Conservation (phyloP, 495 filamentous ascomycete genomes). For the Friedmanniomyces endolithicus region DNA sequence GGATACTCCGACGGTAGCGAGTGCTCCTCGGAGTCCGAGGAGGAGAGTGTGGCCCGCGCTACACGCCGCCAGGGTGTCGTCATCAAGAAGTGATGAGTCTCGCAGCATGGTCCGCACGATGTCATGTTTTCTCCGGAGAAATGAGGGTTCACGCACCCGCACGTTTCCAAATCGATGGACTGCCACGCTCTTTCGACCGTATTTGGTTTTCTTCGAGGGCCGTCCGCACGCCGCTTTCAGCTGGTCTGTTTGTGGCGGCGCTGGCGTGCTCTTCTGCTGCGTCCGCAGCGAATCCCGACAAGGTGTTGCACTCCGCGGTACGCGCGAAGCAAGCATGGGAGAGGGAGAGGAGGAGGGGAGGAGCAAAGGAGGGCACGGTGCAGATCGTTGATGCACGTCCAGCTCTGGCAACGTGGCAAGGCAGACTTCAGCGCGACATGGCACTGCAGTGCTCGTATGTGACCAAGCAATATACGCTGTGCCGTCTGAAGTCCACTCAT, state of each 20-base stretch:
- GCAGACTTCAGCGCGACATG: no score
- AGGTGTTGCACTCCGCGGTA: background rate
- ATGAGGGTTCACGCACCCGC: background rate
- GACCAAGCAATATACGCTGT: no score
- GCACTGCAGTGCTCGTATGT: no score
- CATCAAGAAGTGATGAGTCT: constrained; percentile 36
- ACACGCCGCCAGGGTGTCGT: constrained; percentile 69
- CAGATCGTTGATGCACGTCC: background rate
- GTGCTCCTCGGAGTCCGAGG: constrained; percentile 33
- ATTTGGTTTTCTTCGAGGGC: constrained; percentile 6
- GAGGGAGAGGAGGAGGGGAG: background rate
- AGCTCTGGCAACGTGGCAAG: background rate
- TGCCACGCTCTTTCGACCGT: background rate
- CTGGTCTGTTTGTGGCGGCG: constrained; percentile 12
- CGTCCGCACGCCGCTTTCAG: constrained; percentile 10
- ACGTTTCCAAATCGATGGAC: background rate
- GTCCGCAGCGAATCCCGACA: background rate
- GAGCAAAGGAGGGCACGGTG: background rate
- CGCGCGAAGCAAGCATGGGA: background rate
- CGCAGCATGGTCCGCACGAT: background rate
- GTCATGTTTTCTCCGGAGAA: background rate
- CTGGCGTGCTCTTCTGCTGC: background rate
- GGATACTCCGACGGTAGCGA: constrained; percentile 58
- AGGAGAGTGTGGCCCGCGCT: constrained; percentile 21
- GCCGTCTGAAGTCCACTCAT: no score